Percentiles rank a stretch among this genome's conserved stretches.
Conservation (phyloP, 257 asterid genomes). For the Solanum sitiens region DNA sequence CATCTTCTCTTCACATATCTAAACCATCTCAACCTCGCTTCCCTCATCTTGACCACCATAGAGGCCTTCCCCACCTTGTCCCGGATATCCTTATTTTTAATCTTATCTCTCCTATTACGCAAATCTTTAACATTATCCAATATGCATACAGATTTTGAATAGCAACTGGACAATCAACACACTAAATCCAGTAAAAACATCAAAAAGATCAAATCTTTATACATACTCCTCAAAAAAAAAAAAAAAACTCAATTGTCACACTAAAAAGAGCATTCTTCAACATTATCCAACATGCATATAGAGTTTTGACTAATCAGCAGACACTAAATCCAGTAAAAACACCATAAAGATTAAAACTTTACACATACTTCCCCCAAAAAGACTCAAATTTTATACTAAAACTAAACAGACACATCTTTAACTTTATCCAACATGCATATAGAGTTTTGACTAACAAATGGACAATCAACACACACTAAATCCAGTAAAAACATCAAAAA, state of each 20-base stretch:
- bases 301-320: neutral
- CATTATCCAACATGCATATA: neutral
- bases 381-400: neutral
- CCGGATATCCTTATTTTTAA: neutral
- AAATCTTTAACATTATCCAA: neutral
- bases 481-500: too few species aligned
- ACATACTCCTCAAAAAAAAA: too few species aligned
- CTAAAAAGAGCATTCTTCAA: too few species aligned
- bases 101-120: neutral
- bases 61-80: neutral
- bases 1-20: too few species aligned
- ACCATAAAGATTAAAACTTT: neutral
- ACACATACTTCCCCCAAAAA: neutral
- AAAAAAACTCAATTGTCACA: too few species aligned
- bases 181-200: too few species aligned
- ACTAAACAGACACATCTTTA: neutral
- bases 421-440: neutral
- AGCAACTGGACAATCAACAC: too few species aligned
- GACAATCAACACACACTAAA: too few species aligned
- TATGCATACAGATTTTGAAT: neutral
- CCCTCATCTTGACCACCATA: too few species aligned
- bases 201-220: too few species aligned
- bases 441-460: too few species aligned
- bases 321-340: neutral
- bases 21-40: too few species aligned